Evolutionary conservation across 768 basidiomycete genomes (phyloP), one percentile per base, ranked within the genome.

Genomic region (Vararia minispora): DNA sequence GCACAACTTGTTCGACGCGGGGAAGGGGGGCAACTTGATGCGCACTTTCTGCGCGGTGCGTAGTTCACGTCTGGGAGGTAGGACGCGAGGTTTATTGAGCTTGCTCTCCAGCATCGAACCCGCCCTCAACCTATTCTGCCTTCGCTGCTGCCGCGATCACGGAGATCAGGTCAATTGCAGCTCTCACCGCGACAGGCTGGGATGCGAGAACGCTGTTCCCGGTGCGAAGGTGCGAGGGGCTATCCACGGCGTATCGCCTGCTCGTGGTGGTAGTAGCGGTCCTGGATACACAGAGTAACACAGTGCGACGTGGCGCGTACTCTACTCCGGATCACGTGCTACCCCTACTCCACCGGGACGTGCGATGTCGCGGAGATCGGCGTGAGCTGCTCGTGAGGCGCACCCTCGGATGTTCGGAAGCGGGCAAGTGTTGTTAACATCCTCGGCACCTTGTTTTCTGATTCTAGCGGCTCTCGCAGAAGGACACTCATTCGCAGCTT

Each of bases 21-120:
- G 70, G 71, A n/a, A n/a, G 71, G 70, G 5, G 70, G 71, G 8
- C 70, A 72, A 44, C 62, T 69, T 40, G 71, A 72, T 33, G 57
- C 63, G 29, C 62, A 71, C 17, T 72, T 62, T 47, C 71, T 68
- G 2, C 63, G 72, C 35, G 70, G 70, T 13, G 70, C 71, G 16
- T 65, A 68, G 34, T 72, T 70, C 52, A 59, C 60, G 3, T 72
- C 64, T 40, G 70, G 71, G 29, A 69, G 70, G 4, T 64, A 61
- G 29, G 68, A 62, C 5, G 66, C 68, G 28, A 72, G 70, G 39
- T 72, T 72, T 42, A 69, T 72, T 25, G 59, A 71, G 21, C 8
- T 18, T 12, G n/a, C 22, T 23, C 13, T 32, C 25, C 42, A 71
- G 71, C 35, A 56, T 72, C 31, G 70, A 72, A 41, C 70, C 69